These are phyloP conservation scores for Trifolium subterraneum DNA, from an alignment of 306 rosid species.

Conservation along the genomic window DNA sequence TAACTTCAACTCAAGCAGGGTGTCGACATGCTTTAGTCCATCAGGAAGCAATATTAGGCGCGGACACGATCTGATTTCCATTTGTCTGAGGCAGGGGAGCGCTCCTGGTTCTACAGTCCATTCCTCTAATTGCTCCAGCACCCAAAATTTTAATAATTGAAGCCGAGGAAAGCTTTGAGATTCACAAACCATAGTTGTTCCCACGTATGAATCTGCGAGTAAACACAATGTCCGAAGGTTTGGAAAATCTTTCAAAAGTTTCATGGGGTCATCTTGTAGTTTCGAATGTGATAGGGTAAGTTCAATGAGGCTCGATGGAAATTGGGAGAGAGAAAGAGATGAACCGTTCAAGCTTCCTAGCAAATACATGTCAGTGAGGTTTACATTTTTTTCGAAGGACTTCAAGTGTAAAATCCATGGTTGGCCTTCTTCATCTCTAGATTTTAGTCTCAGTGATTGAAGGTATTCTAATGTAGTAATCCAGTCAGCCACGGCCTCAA, in stretches of 20 bases:
- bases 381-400: not conserved
- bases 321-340: not conserved
- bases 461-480: constrained; percentile 34
- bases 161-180: constrained; percentile 44
- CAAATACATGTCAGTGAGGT: constrained; percentile 39
- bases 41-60: constrained; percentile 32
- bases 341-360: constrained; percentile 21
- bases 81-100: constrained; percentile 44
- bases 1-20: constrained; percentile 47
- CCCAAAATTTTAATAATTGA: constrained; percentile 41
- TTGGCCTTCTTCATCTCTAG: constrained; percentile 34
- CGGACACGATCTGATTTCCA: constrained; percentile 47
- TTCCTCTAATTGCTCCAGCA: constrained; percentile 30
- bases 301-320: constrained; percentile 39
- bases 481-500: constrained; percentile 31
- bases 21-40: constrained; percentile 39
- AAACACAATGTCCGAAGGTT: constrained; percentile 38
- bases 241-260: constrained; percentile 37
- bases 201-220: constrained; percentile 41
- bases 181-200: constrained; percentile 15
- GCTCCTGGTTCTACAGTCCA: constrained; percentile 36
- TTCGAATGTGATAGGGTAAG: constrained; percentile 51
- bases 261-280: constrained; percentile 43
- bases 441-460: constrained; percentile 42
- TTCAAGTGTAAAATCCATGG: constrained; percentile 28